Evolutionary conservation across 2,329 filamentous ascomycete genomes (phyloP).

Genomic region (Diaporthe capsici): DNA sequence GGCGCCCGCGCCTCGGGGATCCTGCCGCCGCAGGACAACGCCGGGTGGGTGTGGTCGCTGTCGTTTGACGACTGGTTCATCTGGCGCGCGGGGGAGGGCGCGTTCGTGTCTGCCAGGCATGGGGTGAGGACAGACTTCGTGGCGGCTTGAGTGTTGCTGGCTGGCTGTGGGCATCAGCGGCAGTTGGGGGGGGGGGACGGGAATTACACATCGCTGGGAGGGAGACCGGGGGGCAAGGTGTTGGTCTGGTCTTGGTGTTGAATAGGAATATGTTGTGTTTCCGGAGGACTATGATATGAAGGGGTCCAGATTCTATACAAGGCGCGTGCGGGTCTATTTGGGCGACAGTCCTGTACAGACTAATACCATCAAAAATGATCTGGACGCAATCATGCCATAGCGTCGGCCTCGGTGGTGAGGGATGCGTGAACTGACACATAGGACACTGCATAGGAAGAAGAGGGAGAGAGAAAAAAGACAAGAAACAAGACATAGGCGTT

Average conservation of each 20-base stretch:
- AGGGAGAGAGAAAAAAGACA: not conserved
- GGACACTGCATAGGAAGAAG: not conserved
- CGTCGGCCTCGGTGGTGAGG: not conserved
- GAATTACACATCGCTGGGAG: too few species aligned
- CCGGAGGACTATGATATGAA: not conserved
- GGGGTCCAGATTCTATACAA: not conserved
- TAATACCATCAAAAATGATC: not conserved
- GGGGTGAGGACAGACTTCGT: constrained; percentile 16
- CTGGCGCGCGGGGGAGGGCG: constrained; percentile 9
- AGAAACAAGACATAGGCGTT: not conserved
- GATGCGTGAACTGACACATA: not conserved
- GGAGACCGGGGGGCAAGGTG: too few species aligned
- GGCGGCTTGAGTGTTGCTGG: constrained; percentile 15
- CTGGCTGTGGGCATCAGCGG: not conserved
- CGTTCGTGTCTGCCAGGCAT: constrained; percentile 8
- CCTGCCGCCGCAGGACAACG: constrained; percentile 20
- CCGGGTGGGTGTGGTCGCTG: constrained; percentile 34
- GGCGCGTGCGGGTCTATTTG: not conserved
- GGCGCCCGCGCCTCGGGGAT: constrained; percentile 25
- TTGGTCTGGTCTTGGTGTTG: not conserved
- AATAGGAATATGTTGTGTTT: not conserved
- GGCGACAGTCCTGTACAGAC: not conserved
- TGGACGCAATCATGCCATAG: not conserved
- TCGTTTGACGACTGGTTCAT: constrained; percentile 36
- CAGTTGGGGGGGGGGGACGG: not conserved